phyloP scores from a whole-genome alignment of 2,329 filamentous ascomycete species.

The Plectosphaerella plurivora region DNA sequence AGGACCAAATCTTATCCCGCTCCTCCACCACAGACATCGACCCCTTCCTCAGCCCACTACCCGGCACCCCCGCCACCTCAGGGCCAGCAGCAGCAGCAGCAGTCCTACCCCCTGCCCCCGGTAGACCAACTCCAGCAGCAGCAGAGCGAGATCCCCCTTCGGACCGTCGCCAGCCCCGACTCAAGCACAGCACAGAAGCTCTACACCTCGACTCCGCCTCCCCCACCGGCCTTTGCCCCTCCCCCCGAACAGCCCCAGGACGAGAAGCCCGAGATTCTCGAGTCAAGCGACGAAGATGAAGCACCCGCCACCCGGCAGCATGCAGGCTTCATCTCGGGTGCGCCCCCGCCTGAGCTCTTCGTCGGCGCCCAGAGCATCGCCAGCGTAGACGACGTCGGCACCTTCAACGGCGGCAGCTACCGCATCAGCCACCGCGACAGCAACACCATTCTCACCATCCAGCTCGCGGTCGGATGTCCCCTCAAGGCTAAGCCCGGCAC shows the following conservation, averaged over 20 bases:
- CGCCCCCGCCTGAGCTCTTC: slow-evolving; percentile 51
- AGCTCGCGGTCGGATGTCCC: slow-evolving; percentile 85
- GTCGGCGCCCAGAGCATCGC: slow-evolving; percentile 47
- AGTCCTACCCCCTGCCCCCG: slow-evolving; percentile 24
- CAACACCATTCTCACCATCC: slow-evolving; percentile 85
- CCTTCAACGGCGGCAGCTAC: slow-evolving; percentile 94
- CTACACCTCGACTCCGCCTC: slow-evolving; percentile 2
- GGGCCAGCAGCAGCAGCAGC: slow-evolving; percentile 17
- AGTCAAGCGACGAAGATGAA: slow-evolving; percentile 10
- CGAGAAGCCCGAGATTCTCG: slow-evolving; percentile 19
- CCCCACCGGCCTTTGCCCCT: slow-evolving; percentile 7
- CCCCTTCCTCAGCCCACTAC: slow-evolving; percentile 16
- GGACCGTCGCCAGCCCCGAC: slow-evolving; percentile 9
- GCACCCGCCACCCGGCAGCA: slow-evolving; percentile 20
- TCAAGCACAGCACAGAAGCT: slow-evolving; percentile 15
- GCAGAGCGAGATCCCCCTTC: slow-evolving; percentile 15
- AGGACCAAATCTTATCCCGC: slow-evolving; percentile 11
- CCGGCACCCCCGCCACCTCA: slow-evolving; percentile 19
- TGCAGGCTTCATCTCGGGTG: slow-evolving; percentile 29
- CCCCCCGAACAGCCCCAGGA: slow-evolving; percentile 20
- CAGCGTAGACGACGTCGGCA: slow-evolving; percentile 80
- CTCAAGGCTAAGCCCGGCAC: slow-evolving; percentile 75
- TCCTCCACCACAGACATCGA: slow-evolving; percentile 13
- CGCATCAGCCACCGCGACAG: slow-evolving; percentile 87
- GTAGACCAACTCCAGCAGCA: slow-evolving; percentile 23